Evolutionary conservation across 352 stramenopile species (phyloP), one percentile per base, ranked within the genome.

Genomic region (Globisporangium echinulatum): DNA sequence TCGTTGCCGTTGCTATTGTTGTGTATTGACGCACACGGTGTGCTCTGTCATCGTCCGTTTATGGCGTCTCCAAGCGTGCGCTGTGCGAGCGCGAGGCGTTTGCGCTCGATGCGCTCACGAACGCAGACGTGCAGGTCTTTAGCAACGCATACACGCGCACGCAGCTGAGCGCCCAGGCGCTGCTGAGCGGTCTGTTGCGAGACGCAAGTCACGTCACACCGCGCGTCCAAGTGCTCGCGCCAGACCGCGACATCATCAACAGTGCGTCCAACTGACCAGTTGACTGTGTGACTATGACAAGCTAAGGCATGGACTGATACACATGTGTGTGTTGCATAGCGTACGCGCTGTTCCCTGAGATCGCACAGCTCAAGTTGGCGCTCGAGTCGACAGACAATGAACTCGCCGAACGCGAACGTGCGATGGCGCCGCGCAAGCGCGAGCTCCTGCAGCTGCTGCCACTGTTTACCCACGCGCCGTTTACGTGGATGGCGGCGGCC

Each of bases 191-290:
- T 3, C 66, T 94, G 51, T 59, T 89, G 7, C 56, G 56, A 4
- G 67, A 69, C 38, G 56, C 83, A 14, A 64, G 53, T 5, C 66
- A 77, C 6, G 38, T 86, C 33, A 58, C 52, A 7, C 78, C 74
- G 44, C 61, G 46, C 5, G 66, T 93, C 8, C 62, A 81, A 40
- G 77, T 93, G 37, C 64, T 93, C 4, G 72, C 77, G n/a, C 68
- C 72, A 1, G 68, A 89, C 56, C 61, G 64, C 25, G 82, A 93
- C 64, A 90, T 92, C 43, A 90, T 93, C 62, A 90, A 93, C 69
- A 87, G 84, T 93, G 56, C 56, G 74, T 71, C 42, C 39, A 48
- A 4, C 11, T 50, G 53, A n/a, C 33, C 13, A 47, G 17, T 25
- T 47, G 9, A 5, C 46, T 50, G 4, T 5, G 6, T 37, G 4